Conservation (phyloP, 2,329 filamentous ascomycete species). For the Trichophaea hybrida region DNA sequence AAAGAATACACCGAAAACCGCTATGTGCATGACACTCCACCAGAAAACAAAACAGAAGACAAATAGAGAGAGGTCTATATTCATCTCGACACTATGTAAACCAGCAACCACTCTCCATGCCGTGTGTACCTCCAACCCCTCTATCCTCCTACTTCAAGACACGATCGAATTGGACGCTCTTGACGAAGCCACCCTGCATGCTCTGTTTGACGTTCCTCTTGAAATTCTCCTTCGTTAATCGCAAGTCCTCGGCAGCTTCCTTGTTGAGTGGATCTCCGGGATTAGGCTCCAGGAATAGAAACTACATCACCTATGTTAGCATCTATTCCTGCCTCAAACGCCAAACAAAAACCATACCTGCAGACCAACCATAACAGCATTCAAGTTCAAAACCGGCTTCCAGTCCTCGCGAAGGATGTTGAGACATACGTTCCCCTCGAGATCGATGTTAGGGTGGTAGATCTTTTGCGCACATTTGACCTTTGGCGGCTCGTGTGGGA, state of each 20-base stretch:
- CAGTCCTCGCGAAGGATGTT: constrained; percentile 97
- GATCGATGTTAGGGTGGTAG: constrained; percentile 96
- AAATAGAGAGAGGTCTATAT: not conserved
- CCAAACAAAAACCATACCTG: constrained; percentile 43
- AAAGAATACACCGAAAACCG: too few relatives aligned
- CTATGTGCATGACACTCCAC: too few relatives aligned
- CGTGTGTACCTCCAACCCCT: not conserved
- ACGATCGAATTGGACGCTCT: constrained; percentile 58
- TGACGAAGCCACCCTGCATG: constrained; percentile 68
- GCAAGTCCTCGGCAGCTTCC: constrained; percentile 85
- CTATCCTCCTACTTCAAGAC: constrained; percentile 48
- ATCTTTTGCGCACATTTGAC: constrained; percentile 97
- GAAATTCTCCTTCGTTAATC: constrained; percentile 72
- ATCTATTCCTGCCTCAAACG: not conserved
- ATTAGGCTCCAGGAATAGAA: constrained; percentile 94
- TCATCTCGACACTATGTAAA: not conserved
- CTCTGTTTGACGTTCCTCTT: constrained; percentile 75
- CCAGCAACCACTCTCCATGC: not conserved
- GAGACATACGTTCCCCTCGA: constrained; percentile 93
- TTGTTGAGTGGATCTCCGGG: constrained; percentile 96
- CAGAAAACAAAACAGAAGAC: not conserved
- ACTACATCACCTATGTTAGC: constrained; percentile 39
- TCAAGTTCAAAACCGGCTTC: constrained; percentile 95
- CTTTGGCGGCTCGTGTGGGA: constrained; percentile 94
- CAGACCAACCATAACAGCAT: constrained; percentile 87